Base-by-base conservation (phyloP, 2,329 filamentous ascomycete species). In the Botryotinia calthae region DNA sequence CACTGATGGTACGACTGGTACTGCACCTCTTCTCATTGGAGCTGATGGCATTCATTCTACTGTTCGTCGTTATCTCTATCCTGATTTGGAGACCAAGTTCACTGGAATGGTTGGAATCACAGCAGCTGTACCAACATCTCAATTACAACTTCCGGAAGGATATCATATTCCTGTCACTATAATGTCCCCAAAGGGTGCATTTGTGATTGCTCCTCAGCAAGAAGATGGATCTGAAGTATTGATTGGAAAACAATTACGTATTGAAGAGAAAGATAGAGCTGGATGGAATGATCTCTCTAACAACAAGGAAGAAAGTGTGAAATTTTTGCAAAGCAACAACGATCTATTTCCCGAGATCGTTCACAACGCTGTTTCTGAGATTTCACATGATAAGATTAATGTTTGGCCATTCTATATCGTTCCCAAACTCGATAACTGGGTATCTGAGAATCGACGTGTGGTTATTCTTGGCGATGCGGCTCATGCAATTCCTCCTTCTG, bases 21-120 rank as follows among this genome's bases (percentile, higher is more conserved):
- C 76, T 0, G 85, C 86, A 0, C 76, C 80, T 2, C 77, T 87
- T 20, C 83, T 90, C 0, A 81, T 90, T 25, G 88, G 87, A 0
- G 86, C 87, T 0, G 88, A 90, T 73, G 88, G 88, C 1, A 90
- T 90, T 67, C 86, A 90, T 77, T 89, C 87, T 0, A 82, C 81
- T 0, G 86, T 90, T 0, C 83, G 87, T 4, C 82, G 81, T 5
- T 84, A 88, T 59, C 80, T 90, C 0, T 82, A 85, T 63, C 85
- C 87, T 0, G 82, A 84, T 0, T 76, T 86, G 1, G 78, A 83
- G 48, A 85, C 88, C 1, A 82, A 80, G 1, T 90, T 87, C 76
- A 85, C 84, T 1, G 85, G 85, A 51, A 84, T 85, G 79, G 79
- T 81, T 18, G 83, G 82, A 14, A 80, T 86, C 34, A 76, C 77